Evolutionary conservation across 306 rosid genomes (phyloP), one percentile per base, ranked within the genome.

Genomic region (Dryas alaskensis): DNA sequence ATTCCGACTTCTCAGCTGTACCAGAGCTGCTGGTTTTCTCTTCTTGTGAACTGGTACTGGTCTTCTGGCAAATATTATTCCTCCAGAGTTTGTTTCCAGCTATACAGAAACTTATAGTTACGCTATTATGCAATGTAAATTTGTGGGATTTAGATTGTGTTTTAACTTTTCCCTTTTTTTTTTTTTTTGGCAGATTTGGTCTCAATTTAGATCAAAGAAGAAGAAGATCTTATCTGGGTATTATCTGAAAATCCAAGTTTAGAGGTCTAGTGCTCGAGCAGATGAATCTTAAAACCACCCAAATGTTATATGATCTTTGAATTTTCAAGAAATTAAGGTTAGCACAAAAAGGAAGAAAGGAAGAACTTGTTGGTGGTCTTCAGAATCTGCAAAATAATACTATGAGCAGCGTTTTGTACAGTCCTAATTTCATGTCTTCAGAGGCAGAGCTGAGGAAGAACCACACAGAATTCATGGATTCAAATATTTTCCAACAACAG

Each of bases 361-460:
- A 22, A 2, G 25, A 53, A 25, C n/a, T 44, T 57, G 47, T 44
- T 48, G 10, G 60, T 25, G 10, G 60, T 77, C 43, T 67, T 65
- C 78, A 78, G 80, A 65, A 48, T 75, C 73, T 77, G 67, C 70
- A 54, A 50, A 45, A 75, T 45, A 10, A 48, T 69, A 52, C 10
- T 45, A 91, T 87, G 96, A 84, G 96, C 76, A 81, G 96, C 77
- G 80, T 84, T 76, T 54, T 88, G 60, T 81, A 81, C 77, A 62
- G 83, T 79, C 80, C 85, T 7, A 53, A 79, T 72, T 69, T 84
- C 7, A 83, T 72, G 48, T 81, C 58, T 59, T 72, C 85, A 4
- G 76, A 84, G 67, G 86, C 49, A 45, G 90, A 88, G 73, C 59
- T 81, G 78, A 85, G 77, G 75, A 87, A 78, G 79, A 85, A 82